Base-by-base conservation (phyloP, 2,329 filamentous ascomycete species). In the Fusarium agapanthi region DNA sequence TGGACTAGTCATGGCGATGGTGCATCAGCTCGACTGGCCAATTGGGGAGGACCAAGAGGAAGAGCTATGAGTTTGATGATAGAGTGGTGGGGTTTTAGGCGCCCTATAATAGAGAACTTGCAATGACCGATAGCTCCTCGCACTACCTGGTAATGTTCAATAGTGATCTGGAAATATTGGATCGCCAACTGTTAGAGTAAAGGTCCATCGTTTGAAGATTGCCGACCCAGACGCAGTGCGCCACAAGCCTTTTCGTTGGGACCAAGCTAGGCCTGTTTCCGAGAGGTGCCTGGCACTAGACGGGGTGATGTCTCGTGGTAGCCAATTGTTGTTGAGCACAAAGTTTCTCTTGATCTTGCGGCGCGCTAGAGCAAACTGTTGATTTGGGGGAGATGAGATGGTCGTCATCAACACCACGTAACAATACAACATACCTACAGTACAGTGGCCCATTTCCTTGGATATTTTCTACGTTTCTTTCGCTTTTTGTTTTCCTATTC, bases 1-100 rank as follows among this genome's bases (percentile, higher is more conserved):
- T 11, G 69, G 69, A 5, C 28, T 72, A 5, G 68, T 61, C 1
- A 72, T 72, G 69, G 61, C 55, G 3, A 48, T 68, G 65, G 59
- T 68, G 10, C 53, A 38, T 53, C 63, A 55, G 20, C 67, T 58
- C 5, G 43, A 71, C n/a, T 68, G 67, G 69, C 69, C 63, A 14
- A 24, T 60, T 32, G 34, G 45, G 1, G 37, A 51, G 34, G 56
- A 67, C 7, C 55, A 57, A n/a, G 68, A 71, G 18, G 44, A 71
- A 8, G 58, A 69, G 3, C 4, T 18, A 14, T 44, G 7, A 44
- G 15, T 56, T 32, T 47, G 6, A 10, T 22, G 11, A 24, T 26
- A 26, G 11, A 26, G 41, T 4, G 41, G 12, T 44, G 16, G 41
- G 7, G 5, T 18, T 24, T 13, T 13, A 44, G 18, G 24, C 24